These are phyloP conservation scores for Fusarium domesticum DNA, from an alignment of 2,329 filamentous ascomycete species.

Conservation along the genomic window DNA sequence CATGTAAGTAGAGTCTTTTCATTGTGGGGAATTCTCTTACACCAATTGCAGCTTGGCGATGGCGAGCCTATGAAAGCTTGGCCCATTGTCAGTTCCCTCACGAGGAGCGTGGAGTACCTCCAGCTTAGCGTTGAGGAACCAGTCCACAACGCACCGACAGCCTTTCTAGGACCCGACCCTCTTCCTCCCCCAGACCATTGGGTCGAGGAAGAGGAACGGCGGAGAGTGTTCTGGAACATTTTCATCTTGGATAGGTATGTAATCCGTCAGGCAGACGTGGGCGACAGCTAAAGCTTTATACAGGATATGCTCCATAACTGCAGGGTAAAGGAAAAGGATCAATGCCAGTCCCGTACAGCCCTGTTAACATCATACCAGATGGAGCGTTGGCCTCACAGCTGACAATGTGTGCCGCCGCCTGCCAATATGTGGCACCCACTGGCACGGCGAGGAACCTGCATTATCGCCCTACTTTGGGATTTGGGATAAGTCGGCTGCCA, in stretches of 20 bases:
- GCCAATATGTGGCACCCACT: slow-evolving; percentile 38
- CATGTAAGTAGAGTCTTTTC: too few relatives aligned
- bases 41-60: slow-evolving; percentile 19
- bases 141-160: slow-evolving; percentile 1
- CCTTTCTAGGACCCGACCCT: neutral
- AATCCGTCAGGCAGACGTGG: too few relatives aligned
- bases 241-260: slow-evolving; percentile 29
- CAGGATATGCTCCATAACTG: neutral
- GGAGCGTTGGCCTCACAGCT: slow-evolving; percentile 29
- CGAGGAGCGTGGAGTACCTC: slow-evolving; percentile 27
- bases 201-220: slow-evolving; percentile 30
- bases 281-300: too few relatives aligned
- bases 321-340: too few relatives aligned
- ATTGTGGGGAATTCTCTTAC: too few relatives aligned
- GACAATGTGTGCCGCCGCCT: slow-evolving; percentile 29
- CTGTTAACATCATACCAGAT: too few relatives aligned
- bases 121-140: slow-evolving; percentile 23
- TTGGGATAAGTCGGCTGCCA: slow-evolving; percentile 39
- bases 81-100: slow-evolving; percentile 29
- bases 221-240: slow-evolving; percentile 32
- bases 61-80: slow-evolving; percentile 23
- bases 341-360: too few relatives aligned
- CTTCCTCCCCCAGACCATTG: slow-evolving; percentile 22
- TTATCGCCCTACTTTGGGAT: slow-evolving; percentile 43
- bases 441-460: slow-evolving; percentile 37